Base-by-base conservation (phyloP, 2,329 filamentous ascomycete genomes). In the Phialophora expanda region DNA sequence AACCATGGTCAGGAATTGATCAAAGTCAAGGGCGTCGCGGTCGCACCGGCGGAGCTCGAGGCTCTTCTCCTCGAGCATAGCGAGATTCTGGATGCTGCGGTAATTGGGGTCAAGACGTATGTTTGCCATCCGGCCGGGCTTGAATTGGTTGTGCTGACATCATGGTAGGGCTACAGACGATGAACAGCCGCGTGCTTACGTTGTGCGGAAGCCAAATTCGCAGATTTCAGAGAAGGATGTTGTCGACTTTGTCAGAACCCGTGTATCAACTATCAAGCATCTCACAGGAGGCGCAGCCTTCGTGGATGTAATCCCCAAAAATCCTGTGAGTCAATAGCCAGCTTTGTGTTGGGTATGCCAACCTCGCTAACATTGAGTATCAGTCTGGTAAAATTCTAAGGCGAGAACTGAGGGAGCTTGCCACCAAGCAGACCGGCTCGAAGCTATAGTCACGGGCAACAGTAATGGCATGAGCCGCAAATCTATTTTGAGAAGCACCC, bases 1-100 rank as follows among this genome's bases (percentile, higher is more conserved):
- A 44, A 61, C 58, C 12, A 6, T 17, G n/a, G 17, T 26, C 46
- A 71, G 78, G 79, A 76, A 57, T 72, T 77, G 48, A 79, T 78
- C 73, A 84, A 88, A 76, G 86, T 82, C 74, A 87, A 89, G 74
- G 68, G 78, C 60, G 82, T 79, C 76, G 80, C 82, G 74, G 80
- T 83, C 1, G 75, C 80, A 1, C 82, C 82, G 0, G 79, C 81
- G 0, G 82, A 84, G 67, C 71, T 84, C 14, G 82, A 84, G 69
- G 76, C 74, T 0, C 72, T 81, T 2, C 76, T 84, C 1, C 74
- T 82, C 5, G 75, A 77, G 53, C 80, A 83, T 67, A 77, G 79
- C 0, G 74, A 72, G 1, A 79, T 84, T 62, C 67, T 73, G 38
- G 82, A 84, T 64, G 81, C 77, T 2, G 82, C 80, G 1, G 81